A percentile compares a stretch with the other conserved stretches of the same genome.
phyloP scores from a whole-genome alignment of 352 stramenopile genomes.

The Globisporangium nagaii region DNA sequence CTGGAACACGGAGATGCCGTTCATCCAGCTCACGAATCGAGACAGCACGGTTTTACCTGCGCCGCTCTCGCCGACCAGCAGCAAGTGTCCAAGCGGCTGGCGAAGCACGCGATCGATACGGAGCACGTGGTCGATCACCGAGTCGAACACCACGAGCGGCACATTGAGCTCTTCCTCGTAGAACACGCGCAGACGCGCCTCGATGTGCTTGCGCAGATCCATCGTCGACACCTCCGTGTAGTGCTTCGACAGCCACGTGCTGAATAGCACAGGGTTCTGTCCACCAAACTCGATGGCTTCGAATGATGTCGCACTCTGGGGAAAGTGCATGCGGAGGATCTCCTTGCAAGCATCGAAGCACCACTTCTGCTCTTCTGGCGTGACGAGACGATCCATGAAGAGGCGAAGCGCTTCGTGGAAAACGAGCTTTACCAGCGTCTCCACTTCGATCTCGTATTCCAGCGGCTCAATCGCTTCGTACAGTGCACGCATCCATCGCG shows the following conservation, averaged over 20 bases:
- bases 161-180: conserved; percentile 99
- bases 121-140: conserved; percentile 98
- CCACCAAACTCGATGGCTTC: conserved; percentile 67
- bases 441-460: conserved; percentile 92
- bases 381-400: conserved; percentile 99
- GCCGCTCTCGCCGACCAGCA: conserved; percentile 98
- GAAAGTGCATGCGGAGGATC: conserved; percentile 76
- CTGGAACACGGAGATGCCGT: conserved; percentile 99
- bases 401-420: conserved; percentile 98
- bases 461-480: conserved; percentile 97
- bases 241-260: conserved; percentile 97
- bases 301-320: conserved; percentile 66
- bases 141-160: conserved; percentile 99
- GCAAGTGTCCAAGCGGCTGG: conserved; percentile 97
- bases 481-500: conserved; percentile 97
- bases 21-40: conserved; percentile 99
- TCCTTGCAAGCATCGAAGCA: conserved; percentile 90
- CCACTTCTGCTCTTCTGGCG: conserved; percentile 94
- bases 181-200: conserved; percentile 96
- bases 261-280: conserved; percentile 96
- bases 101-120: conserved; percentile 97
- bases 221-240: conserved; percentile 92
- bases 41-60: conserved; percentile 99
- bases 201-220: conserved; percentile 96
- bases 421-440: conserved; percentile 97